Evolutionary conservation across 306 rosid genomes (phyloP).

Genomic region (Phaseolus lunatus): DNA sequence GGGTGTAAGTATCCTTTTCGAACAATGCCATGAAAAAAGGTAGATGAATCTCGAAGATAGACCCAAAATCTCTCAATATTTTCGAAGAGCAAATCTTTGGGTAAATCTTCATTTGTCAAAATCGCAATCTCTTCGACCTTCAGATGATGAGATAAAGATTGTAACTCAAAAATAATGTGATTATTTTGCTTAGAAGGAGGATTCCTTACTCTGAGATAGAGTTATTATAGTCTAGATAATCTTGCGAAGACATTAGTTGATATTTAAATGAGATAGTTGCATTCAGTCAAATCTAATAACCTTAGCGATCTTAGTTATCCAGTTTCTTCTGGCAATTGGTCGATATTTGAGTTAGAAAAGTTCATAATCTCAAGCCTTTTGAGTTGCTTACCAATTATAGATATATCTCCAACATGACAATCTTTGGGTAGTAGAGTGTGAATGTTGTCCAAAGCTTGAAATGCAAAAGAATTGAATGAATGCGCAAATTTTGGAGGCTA

Average conservation of each 20-base stretch:
- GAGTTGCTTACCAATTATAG: slow-evolving; percentile 36
- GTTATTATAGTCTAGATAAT: slow-evolving; percentile 39
- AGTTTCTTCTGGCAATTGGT: slow-evolving; percentile 35
- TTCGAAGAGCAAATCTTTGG: slow-evolving; percentile 6
- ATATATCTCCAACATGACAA: slow-evolving; percentile 38
- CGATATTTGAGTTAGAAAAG: slow-evolving; percentile 43
- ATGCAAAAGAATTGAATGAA: not conserved
- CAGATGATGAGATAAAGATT: slow-evolving; percentile 28
- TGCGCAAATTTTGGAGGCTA: slow-evolving; percentile 1
- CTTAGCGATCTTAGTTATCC: slow-evolving; percentile 33
- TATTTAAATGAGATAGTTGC: slow-evolving; percentile 20
- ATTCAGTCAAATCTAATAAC: slow-evolving; percentile 43
- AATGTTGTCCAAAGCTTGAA: slow-evolving; percentile 17
- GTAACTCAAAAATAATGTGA: slow-evolving; percentile 19
- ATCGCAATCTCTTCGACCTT: slow-evolving; percentile 35
- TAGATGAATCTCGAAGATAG: slow-evolving; percentile 15
- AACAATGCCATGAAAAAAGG: slow-evolving; percentile 14
- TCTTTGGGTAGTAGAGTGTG: slow-evolving; percentile 26
- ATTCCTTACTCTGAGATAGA: slow-evolving; percentile 39
- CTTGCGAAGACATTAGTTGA: slow-evolving; percentile 36
- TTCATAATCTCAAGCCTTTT: slow-evolving; percentile 39
- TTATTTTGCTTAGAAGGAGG: slow-evolving; percentile 5
- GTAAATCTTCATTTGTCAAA: not conserved
- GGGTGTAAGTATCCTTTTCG: slow-evolving; percentile 25
- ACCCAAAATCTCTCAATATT: slow-evolving; percentile 35